Evolutionary conservation across 345 rosid species (phyloP), one percentile per base, ranked within the genome.

Genomic region (Passiflora organensis): DNA sequence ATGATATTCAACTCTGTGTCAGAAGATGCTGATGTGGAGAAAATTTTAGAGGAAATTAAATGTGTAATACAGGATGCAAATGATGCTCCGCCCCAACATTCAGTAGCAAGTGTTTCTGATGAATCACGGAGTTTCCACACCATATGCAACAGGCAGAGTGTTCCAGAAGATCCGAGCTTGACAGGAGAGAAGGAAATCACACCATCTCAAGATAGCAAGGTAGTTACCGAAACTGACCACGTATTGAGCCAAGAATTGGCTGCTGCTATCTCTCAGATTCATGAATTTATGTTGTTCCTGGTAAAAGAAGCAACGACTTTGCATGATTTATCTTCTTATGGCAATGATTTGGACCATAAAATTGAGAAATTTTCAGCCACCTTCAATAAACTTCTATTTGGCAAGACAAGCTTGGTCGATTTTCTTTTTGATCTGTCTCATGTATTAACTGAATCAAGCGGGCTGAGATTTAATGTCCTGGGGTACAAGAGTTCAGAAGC

Each of bases 331-430:
- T 50, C 77, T 53, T 49, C 59, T 36, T 72, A 74, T 51, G 70
- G 70, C 56, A 68, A 67, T 66, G 64, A 62, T 14, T 64, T 89
- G 61, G 69, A 71, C 53, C 71, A 67, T 43, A 80, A 67, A 53
- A 78, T 89, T 53, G 80, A 82, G 66, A 81, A 78, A 15, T 87
- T 89, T 63, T 80, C 84, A 42, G 72, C 54, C 71, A 80, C 84
- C 60, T 73, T 68, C 47, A 70, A 74, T 51, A 80, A 78, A 69
- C 82, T 82, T 39, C 53, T 79, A 55, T 45, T 48, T 55, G 63
- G 67, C 48, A 62, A 64, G 39, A 68, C 48, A 39, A 68, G 71
- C 55, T 53, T 83, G 77, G 67, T 51, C 0, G 87, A 78, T 55
- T 83, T 85, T 66, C 38, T 93, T 64, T 76, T 66, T 11, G 78